Evolutionary conservation across 768 basidiomycete genomes (phyloP).

Genomic region (Kwoniella dejecticola): DNA sequence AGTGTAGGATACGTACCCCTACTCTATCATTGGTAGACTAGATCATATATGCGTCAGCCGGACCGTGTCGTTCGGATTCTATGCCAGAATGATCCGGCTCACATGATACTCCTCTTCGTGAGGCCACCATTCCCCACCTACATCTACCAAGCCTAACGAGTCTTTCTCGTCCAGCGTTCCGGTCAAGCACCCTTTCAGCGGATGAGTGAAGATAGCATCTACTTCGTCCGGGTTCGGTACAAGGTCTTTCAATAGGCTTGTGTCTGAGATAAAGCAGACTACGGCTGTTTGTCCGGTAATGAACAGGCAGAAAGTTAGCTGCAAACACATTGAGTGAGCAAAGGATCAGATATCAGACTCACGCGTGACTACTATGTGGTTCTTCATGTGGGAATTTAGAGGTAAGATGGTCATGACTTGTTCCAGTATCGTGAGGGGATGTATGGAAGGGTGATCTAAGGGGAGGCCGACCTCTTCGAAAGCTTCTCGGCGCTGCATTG

Average conservation of each 20-base stretch:
- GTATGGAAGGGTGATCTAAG: slow-evolving; percentile 61
- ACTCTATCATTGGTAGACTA: slow-evolving; percentile 41
- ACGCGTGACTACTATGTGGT: slow-evolving; percentile 66
- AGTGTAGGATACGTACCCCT: slow-evolving; percentile 28
- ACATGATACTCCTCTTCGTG: slow-evolving; percentile 75
- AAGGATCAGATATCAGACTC: no score
- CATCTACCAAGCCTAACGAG: slow-evolving; percentile 61
- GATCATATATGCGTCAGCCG: neutral
- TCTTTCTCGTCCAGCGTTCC: slow-evolving; percentile 66
- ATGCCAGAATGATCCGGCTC: slow-evolving; percentile 55
- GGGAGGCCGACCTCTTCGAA: slow-evolving; percentile 77
- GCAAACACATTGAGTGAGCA: no score
- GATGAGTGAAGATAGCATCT: slow-evolving; percentile 75
- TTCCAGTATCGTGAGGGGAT: slow-evolving; percentile 65
- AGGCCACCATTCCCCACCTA: slow-evolving; percentile 74
- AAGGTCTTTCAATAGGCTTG: slow-evolving; percentile 61
- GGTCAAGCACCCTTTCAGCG: slow-evolving; percentile 61
- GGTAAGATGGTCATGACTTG: slow-evolving; percentile 58
- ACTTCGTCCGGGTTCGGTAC: slow-evolving; percentile 68
- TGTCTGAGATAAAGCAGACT: slow-evolving; percentile 68
- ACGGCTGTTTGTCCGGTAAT: slow-evolving; percentile 58
- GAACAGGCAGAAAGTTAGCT: no score
- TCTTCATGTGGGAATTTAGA: slow-evolving; percentile 39
- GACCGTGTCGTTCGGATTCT: no score
- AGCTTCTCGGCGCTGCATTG: slow-evolving; percentile 72